Base-by-base conservation (phyloP, 805 yeast species). In the Candida verbasci region DNA sequence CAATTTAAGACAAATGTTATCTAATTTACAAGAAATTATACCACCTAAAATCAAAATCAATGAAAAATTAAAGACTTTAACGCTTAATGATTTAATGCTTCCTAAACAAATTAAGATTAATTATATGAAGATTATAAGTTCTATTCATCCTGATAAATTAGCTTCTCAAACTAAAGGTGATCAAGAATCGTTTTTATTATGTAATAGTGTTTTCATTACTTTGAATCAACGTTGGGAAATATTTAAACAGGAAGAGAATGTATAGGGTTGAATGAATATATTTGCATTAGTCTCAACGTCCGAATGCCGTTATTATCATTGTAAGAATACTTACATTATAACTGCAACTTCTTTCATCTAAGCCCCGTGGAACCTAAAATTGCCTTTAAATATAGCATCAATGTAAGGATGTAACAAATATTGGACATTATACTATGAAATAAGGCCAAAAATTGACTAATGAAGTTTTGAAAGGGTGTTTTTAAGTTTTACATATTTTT, bases 171-270 rank as follows among this genome's bases (percentile, higher is more conserved):
- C 47, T 21, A 58, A 60, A 16, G 76, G 82, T 2, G 64, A 80
- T 6, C 65, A 79, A 5, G 94, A 87, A 49, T 76, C 77, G 39
- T 81, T 82, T 53, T 74, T 91, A 81, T 70, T 91, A 31, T 93
- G 97, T 11, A 91, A 89, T 48, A 79, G 78, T 17, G 91, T 91
- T 0, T 93, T 93, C 53, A 83, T 88, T 26, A 70, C 80, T 0
- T 65, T 93, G 43, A 91, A 88, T 57, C 74, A 78, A 47, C 88
- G 97, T 2, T 93, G 99, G 97, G 97, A 86, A 47, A 61, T 57
- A 15, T 88, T 87, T 56, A 84, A 82, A 50, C 62, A 55, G 27
- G 74, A 74, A 39, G 83, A 84, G 34, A 47, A 45, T 29, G 42
- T 51, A 32, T 42, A 35, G 37, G 4, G 20, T 5, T 17, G 10